Conservation (phyloP, 2,329 filamentous ascomycete species). For the Colletotrichum noveboracense region DNA sequence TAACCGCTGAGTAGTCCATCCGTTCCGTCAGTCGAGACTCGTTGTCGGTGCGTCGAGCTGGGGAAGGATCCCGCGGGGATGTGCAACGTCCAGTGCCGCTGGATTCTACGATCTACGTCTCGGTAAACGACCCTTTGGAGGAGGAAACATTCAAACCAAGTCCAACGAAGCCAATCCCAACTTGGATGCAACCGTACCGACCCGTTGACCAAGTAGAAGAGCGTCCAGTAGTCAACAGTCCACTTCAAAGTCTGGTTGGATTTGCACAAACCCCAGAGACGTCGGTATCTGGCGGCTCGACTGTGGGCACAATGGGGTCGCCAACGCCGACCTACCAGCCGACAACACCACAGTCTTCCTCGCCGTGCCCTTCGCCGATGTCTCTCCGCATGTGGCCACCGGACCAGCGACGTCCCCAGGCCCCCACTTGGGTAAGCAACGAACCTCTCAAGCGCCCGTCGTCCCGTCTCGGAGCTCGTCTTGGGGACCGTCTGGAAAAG, state of each 20-base stretch:
- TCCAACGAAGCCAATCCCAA: slow-evolving; percentile 56
- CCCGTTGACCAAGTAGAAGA: slow-evolving; percentile 21
- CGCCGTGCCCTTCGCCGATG: not conserved
- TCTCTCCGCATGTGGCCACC: not conserved
- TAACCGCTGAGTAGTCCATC: not conserved
- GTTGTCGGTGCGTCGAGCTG: not conserved
- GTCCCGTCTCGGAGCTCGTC: slow-evolving; percentile 30
- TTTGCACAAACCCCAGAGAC: not conserved
- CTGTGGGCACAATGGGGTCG: not conserved
- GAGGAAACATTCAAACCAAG: slow-evolving; percentile 51
- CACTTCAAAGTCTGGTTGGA: not conserved
- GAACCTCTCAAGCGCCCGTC: slow-evolving; percentile 46
- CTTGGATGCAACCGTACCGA: slow-evolving; percentile 43
- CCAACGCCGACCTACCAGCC: not conserved
- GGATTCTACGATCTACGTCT: slow-evolving; percentile 51
- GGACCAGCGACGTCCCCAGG: not conserved
- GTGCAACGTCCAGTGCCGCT: slow-evolving; percentile 1
- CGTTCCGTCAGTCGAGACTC: not conserved
- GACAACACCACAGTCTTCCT: not conserved
- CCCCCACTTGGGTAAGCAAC: slow-evolving; percentile 36
- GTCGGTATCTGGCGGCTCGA: not conserved
- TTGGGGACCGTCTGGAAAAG: slow-evolving; percentile 19
- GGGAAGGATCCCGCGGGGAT: not conserved
- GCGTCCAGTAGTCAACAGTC: not conserved
- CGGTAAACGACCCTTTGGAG: slow-evolving; percentile 53